Evolutionary conservation across 2,329 filamentous ascomycete genomes (phyloP).

Genomic region (Zelopaecilomyces penicillatus): DNA sequence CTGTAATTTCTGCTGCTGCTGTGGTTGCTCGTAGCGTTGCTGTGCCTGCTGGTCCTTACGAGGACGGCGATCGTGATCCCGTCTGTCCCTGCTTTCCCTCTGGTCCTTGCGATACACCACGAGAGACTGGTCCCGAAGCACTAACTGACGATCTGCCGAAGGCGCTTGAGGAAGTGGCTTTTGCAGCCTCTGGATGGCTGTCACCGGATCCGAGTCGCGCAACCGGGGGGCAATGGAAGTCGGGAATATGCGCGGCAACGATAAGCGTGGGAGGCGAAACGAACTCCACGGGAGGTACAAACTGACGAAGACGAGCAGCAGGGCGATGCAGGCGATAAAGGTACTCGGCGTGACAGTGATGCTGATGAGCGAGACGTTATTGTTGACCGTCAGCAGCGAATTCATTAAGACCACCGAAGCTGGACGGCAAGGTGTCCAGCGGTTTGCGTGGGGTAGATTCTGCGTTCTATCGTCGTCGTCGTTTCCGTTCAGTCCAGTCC

Average conservation of each 20-base stretch:
- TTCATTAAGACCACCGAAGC: conserved; percentile 35
- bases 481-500: no score
- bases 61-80: conserved; percentile 1
- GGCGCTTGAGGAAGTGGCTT: conserved; percentile 20
- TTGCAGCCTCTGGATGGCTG: conserved; percentile 3
- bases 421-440: conserved; percentile 2
- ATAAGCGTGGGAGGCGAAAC: conserved; percentile 24
- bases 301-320: conserved; percentile 43
- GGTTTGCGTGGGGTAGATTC: no score
- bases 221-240: background rate
- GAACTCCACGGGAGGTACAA: conserved; percentile 35
- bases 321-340: conserved; percentile 42
- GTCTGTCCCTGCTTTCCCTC: conserved; percentile 4
- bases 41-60: conserved; percentile 5
- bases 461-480: no score
- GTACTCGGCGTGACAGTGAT: conserved; percentile 51
- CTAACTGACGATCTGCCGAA: conserved; percentile 17
- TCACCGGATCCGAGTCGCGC: background rate
- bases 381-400: conserved; percentile 52
- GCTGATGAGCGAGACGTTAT: conserved; percentile 52
- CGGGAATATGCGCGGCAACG: conserved; percentile 20
- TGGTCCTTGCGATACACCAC: conserved; percentile 22
- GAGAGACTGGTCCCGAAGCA: conserved; percentile 25
- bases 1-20: conserved; percentile 11
- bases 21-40: conserved; percentile 1